Conservation (phyloP, 495 filamentous ascomycete species). For the Neurospora cerealis region DNA sequence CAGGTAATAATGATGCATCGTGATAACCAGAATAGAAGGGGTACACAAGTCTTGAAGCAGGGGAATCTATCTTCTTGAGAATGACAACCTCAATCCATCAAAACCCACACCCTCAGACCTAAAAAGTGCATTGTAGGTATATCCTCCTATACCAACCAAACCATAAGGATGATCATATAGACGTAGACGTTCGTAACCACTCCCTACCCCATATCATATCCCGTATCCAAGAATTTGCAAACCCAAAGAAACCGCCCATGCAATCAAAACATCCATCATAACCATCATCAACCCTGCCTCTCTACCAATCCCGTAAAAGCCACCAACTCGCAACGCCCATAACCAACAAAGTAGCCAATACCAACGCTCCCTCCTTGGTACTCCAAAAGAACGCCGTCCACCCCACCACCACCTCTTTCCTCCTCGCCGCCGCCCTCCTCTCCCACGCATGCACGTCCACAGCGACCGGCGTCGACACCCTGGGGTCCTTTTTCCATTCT, state of each 20-base stretch:
- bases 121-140: background rate
- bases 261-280: background rate
- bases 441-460: conserved; percentile 37
- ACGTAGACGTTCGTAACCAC: background rate
- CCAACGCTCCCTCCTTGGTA: conserved; percentile 28
- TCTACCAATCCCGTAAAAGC: conserved; percentile 14
- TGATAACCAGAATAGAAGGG: background rate
- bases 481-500: conserved; percentile 20
- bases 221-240: background rate
- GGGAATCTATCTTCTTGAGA: background rate
- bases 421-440: conserved; percentile 26
- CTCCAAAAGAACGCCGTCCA: conserved; percentile 37
- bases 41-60: background rate
- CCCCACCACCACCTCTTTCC: conserved; percentile 32
- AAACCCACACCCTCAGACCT: background rate
- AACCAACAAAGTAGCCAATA: conserved; percentile 26
- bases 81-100: background rate
- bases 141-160: background rate
- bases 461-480: conserved; percentile 26
- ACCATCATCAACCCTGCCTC: background rate
- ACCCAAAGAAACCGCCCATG: background rate
- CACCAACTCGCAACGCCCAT: conserved; percentile 31
- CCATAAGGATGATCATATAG: background rate
- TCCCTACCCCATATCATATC: background rate
- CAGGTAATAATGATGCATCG: background rate